Evolutionary conservation across 495 filamentous ascomycete species (phyloP).

Genomic region (Xylaria nigripes): DNA sequence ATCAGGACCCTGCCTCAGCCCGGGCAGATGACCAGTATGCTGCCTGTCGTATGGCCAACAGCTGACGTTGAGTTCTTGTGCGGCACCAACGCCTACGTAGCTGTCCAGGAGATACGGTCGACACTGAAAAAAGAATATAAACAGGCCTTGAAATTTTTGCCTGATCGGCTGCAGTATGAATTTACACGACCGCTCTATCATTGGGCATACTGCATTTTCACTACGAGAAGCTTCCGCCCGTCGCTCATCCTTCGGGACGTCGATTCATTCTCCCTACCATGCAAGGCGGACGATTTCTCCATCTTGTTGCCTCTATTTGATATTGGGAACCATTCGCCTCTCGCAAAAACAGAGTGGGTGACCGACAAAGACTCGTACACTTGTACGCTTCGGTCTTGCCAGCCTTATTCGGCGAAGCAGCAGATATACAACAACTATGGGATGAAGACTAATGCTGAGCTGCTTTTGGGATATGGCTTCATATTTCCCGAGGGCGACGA

Average conservation of each 20-base stretch:
- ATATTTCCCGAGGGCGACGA: conserved; percentile 30
- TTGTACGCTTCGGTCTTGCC: conserved; percentile 15
- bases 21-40: conserved; percentile 26
- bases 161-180: conserved; percentile 24
- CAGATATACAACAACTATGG: conserved; percentile 50
- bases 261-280: conserved; percentile 13
- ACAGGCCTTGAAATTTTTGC: conserved; percentile 32
- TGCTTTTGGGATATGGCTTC: conserved; percentile 48
- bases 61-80: conserved; percentile 38
- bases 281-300: conserved; percentile 40
- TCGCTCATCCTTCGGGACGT: conserved; percentile 34
- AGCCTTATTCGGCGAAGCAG: conserved; percentile 20
- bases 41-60: conserved; percentile 39
- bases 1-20: conserved; percentile 44
- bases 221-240: conserved; percentile 45
- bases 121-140: conserved; percentile 37
- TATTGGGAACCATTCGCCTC: conserved; percentile 44
- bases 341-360: conserved; percentile 36
- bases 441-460: conserved; percentile 44
- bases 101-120: conserved; percentile 37
- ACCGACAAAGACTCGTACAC: conserved; percentile 16
- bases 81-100: conserved; percentile 42
- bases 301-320: conserved; percentile 46
- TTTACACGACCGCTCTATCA: conserved; percentile 41
- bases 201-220: conserved; percentile 49